phyloP scores from a whole-genome alignment of 140 eudicot species.

The Flaveria floridana region DNA sequence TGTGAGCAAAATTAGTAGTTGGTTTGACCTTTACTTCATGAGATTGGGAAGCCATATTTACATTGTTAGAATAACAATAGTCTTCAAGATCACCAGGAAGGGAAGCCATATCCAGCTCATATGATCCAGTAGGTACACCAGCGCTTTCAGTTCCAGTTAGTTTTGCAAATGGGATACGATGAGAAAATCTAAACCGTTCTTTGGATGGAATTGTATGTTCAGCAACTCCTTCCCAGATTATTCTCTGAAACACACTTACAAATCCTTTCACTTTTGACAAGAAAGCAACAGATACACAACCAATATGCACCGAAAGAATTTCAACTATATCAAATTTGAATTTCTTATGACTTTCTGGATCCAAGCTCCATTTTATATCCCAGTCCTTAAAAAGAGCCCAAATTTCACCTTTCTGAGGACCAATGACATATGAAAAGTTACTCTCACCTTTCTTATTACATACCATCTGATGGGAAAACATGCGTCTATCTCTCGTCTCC shows the following conservation, averaged over 20 bases:
- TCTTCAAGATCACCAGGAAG: slow-evolving; percentile 42
- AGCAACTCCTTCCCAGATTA: slow-evolving; percentile 23
- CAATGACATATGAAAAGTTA: slow-evolving; percentile 33
- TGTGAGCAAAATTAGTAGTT: not conserved
- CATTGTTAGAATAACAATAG: slow-evolving; percentile 26
- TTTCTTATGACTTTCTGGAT: slow-evolving; percentile 43
- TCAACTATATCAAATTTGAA: slow-evolving; percentile 71
- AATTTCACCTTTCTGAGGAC: slow-evolving; percentile 66
- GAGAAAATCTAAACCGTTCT: slow-evolving; percentile 65
- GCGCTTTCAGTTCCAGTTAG: slow-evolving; percentile 63
- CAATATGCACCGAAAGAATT: slow-evolving; percentile 41
- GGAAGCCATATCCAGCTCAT: slow-evolving; percentile 90
- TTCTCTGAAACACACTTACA: slow-evolving; percentile 55
- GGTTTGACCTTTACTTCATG: slow-evolving; percentile 14
- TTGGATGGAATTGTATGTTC: slow-evolving; percentile 34
- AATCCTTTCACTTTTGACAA: slow-evolving; percentile 67
- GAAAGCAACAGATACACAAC: slow-evolving; percentile 49
- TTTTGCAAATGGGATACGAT: slow-evolving; percentile 55
- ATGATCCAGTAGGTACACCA: slow-evolving; percentile 66
- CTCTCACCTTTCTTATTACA: slow-evolving; percentile 33
- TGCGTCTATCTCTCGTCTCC: slow-evolving; percentile 34
- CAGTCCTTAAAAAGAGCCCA: slow-evolving; percentile 85
- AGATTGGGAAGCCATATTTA: slow-evolving; percentile 19
- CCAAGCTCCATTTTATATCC: slow-evolving; percentile 66
- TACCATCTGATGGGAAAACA: slow-evolving; percentile 62